Evolutionary conservation across 768 basidiomycete genomes (phyloP).

Genomic region (Hemileccinum rubropunctum): DNA sequence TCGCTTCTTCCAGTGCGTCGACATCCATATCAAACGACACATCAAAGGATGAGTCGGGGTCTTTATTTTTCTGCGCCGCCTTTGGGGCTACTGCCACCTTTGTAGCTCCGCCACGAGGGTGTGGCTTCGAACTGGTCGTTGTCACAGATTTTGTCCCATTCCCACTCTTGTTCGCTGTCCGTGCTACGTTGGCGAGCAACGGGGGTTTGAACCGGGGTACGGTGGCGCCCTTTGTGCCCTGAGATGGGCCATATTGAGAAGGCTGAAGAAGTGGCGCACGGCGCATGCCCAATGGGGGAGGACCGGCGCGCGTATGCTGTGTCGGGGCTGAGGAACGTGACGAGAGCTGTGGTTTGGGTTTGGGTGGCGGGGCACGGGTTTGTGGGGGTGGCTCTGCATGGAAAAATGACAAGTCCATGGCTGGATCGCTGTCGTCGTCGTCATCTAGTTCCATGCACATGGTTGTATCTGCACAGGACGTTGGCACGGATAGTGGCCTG

Average conservation of each 20-base stretch:
- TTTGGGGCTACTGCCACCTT: not conserved
- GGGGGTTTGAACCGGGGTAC: slow-evolving; percentile 31
- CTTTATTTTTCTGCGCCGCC: slow-evolving; percentile 1
- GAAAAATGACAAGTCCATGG: slow-evolving; percentile 21
- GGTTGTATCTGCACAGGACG: slow-evolving; percentile 3
- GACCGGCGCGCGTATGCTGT: slow-evolving; percentile 17
- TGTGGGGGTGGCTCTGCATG: not conserved
- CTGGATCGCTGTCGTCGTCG: slow-evolving; percentile 9
- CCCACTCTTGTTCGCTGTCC: not conserved
- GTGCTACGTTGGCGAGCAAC: slow-evolving; percentile 8
- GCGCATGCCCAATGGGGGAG: slow-evolving; percentile 31
- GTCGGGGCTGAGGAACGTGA: slow-evolving; percentile 4
- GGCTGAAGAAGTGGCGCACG: slow-evolving; percentile 14
- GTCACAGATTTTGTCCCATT: not conserved
- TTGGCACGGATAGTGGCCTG: not conserved
- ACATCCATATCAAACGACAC: slow-evolving; percentile 30
- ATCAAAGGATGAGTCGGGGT: slow-evolving; percentile 32
- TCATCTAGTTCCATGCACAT: slow-evolving; percentile 18
- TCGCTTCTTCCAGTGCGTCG: slow-evolving; percentile 30
- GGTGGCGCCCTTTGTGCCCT: slow-evolving; percentile 12
- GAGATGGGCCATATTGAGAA: slow-evolving; percentile 22
- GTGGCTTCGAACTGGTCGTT: not conserved
- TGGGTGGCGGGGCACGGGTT: not conserved
- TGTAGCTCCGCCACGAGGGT: not conserved
- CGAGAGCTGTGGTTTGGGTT: slow-evolving; percentile 1